Evolutionary conservation across 352 stramenopile genomes (phyloP).

Genomic region (Globisporangium splendens): DNA sequence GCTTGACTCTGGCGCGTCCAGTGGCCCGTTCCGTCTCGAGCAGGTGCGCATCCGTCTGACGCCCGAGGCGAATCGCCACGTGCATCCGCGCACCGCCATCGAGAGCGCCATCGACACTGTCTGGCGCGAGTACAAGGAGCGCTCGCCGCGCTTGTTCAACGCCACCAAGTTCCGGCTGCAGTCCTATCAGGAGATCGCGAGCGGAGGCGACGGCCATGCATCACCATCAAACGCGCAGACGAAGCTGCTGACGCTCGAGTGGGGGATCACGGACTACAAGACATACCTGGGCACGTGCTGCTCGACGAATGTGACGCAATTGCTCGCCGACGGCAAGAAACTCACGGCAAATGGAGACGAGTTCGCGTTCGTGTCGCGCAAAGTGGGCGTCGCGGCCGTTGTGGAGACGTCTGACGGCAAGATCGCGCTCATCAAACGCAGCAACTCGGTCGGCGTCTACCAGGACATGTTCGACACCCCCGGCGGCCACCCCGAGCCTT

Average conservation of each 20-base stretch:
- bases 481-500: constrained; percentile 73
- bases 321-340: constrained; percentile 33
- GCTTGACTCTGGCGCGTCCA: background rate
- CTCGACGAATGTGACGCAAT: constrained; percentile 28
- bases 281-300: constrained; percentile 76
- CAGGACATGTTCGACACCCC: constrained; percentile 72
- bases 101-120: constrained; percentile 35
- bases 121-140: constrained; percentile 32
- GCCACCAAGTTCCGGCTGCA: constrained; percentile 66
- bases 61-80: constrained; percentile 29
- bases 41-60: constrained; percentile 50
- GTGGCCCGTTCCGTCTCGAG: constrained; percentile 20
- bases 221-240: no score
- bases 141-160: constrained; percentile 64
- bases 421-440: constrained; percentile 68
- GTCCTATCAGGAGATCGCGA: background rate
- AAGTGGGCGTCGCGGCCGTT: constrained; percentile 72
- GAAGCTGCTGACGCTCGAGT: constrained; percentile 24
- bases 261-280: constrained; percentile 69
- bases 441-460: constrained; percentile 64
- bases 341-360: constrained; percentile 10
- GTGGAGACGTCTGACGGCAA: constrained; percentile 62
- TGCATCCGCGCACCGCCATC: constrained; percentile 35
- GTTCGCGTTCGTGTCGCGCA: constrained; percentile 69
- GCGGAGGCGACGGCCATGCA: background rate